Percentiles rank a stretch among this genome's conserved stretches.
Conservation (phyloP, 1,139 yeast species). For the Debaryomycetaceae sp. region DNA sequence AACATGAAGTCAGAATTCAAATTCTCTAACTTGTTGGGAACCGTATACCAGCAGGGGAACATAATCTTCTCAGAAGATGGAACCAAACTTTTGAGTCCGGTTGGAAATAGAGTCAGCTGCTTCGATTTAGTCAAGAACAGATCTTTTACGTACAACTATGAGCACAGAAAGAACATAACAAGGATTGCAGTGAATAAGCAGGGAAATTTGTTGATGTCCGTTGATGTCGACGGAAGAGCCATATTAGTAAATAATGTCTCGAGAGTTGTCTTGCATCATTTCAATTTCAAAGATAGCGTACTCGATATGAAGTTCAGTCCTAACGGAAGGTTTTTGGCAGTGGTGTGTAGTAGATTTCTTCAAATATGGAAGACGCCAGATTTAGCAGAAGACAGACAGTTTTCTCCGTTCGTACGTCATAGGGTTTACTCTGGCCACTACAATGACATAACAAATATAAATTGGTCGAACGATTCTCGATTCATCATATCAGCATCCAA, state of each 20-base stretch:
- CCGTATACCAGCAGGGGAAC: slow-evolving; percentile 92
- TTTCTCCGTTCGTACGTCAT: slow-evolving; percentile 93
- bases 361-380: slow-evolving; percentile 96
- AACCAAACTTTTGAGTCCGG: slow-evolving; percentile 78
- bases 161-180: slow-evolving; percentile 82
- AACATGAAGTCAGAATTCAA: slow-evolving; percentile 46
- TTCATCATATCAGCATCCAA: slow-evolving; percentile 83
- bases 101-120: slow-evolving; percentile 87
- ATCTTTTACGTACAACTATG: slow-evolving; percentile 87
- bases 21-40: slow-evolving; percentile 87
- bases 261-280: slow-evolving; percentile 88
- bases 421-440: slow-evolving; percentile 92
- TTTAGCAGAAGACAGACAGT: slow-evolving; percentile 69
- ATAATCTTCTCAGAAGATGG: slow-evolving; percentile 88
- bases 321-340: slow-evolving; percentile 83
- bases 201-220: slow-evolving; percentile 75
- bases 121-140: slow-evolving; percentile 83
- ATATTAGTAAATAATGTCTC: slow-evolving; percentile 81
- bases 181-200: slow-evolving; percentile 81
- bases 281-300: slow-evolving; percentile 83
- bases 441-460: slow-evolving; percentile 69
- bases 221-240: slow-evolving; percentile 92
- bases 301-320: slow-evolving; percentile 79
- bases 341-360: slow-evolving; percentile 75
- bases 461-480: slow-evolving; percentile 91